phyloP scores from a whole-genome alignment of 192 early-diverging fungal genomes.

The Gamsiella multidivaricata region DNA sequence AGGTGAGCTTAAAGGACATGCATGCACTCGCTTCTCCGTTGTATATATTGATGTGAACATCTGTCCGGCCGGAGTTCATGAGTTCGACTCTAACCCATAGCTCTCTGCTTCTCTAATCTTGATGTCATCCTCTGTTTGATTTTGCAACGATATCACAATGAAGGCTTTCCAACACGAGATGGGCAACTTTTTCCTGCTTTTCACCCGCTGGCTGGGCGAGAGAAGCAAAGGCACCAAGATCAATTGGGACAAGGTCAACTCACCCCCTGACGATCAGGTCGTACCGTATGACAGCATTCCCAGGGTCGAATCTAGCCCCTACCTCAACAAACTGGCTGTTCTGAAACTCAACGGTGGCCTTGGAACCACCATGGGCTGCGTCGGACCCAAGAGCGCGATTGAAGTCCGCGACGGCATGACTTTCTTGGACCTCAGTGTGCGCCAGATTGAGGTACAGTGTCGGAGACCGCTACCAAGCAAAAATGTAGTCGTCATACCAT shows the following conservation, averaged over 20 bases:
- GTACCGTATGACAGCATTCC: constrained; percentile 82
- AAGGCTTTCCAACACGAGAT: constrained; percentile 83
- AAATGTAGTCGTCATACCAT: too few species aligned
- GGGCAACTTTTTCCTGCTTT: constrained; percentile 87
- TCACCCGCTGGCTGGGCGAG: constrained; percentile 88
- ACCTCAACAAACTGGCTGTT: constrained; percentile 93
- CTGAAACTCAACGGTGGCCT: constrained; percentile 99
- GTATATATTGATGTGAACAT: too few species aligned
- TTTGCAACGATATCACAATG: neutral
- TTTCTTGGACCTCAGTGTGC: constrained; percentile 97
- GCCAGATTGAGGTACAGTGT: constrained; percentile 94
- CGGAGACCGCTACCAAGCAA: too few species aligned
- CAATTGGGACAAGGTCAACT: constrained; percentile 95
- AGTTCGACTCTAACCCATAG: too few species aligned
- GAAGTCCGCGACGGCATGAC: constrained; percentile 99
- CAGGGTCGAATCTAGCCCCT: constrained; percentile 58
- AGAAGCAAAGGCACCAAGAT: constrained; percentile 81
- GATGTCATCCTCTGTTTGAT: constrained; percentile 14
- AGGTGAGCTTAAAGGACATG: too few species aligned
- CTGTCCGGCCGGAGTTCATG: too few species aligned
- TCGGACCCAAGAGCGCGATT: constrained; percentile 98
- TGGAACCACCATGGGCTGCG: constrained; percentile 99
- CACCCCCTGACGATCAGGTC: constrained; percentile 91
- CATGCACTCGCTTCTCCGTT: too few species aligned
- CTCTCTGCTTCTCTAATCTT: too few species aligned